Conservation (phyloP, 2,329 filamentous ascomycete species). For the Fusarium azukiicola region DNA sequence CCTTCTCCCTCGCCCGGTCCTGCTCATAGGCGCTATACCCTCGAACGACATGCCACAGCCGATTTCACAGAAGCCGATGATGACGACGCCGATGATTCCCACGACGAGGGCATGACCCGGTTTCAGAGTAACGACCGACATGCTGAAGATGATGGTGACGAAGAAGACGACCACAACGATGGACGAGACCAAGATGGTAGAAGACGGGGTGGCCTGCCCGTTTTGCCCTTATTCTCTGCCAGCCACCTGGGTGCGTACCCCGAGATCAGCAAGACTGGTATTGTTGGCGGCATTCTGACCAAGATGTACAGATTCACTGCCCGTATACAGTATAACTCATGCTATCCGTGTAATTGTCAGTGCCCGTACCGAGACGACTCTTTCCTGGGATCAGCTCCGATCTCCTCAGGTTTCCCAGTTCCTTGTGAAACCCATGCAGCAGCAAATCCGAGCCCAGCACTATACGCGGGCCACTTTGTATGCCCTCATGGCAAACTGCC, state of each 20-base stretch:
- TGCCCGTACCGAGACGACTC: slow-evolving; percentile 92
- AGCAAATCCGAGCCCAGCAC: slow-evolving; percentile 90
- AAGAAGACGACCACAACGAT: slow-evolving; percentile 66
- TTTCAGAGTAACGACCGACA: slow-evolving; percentile 49
- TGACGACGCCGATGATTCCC: slow-evolving; percentile 68
- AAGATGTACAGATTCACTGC: slow-evolving; percentile 84
- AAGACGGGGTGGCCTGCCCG: slow-evolving; percentile 59
- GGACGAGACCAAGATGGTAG: slow-evolving; percentile 69
- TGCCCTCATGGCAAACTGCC: slow-evolving; percentile 94
- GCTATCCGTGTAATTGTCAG: slow-evolving; percentile 92
- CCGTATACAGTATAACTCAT: slow-evolving; percentile 95
- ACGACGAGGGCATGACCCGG: slow-evolving; percentile 59
- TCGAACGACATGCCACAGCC: slow-evolving; percentile 76
- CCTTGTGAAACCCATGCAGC: slow-evolving; percentile 96
- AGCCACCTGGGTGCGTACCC: slow-evolving; percentile 83
- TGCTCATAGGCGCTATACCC: slow-evolving; percentile 53
- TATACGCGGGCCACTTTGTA: slow-evolving; percentile 94
- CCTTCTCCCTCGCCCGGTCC: slow-evolving; percentile 59
- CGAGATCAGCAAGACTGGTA: background rate
- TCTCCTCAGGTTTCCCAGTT: slow-evolving; percentile 99
- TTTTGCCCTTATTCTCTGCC: slow-evolving; percentile 90
- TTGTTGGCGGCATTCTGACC: slow-evolving; percentile 29
- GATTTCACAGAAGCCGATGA: slow-evolving; percentile 84
- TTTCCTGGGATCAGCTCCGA: slow-evolving; percentile 96
- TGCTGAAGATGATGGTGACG: slow-evolving; percentile 65